Conservation (phyloP, 352 stramenopile genomes). For the Globisporangium acanthophoron region DNA sequence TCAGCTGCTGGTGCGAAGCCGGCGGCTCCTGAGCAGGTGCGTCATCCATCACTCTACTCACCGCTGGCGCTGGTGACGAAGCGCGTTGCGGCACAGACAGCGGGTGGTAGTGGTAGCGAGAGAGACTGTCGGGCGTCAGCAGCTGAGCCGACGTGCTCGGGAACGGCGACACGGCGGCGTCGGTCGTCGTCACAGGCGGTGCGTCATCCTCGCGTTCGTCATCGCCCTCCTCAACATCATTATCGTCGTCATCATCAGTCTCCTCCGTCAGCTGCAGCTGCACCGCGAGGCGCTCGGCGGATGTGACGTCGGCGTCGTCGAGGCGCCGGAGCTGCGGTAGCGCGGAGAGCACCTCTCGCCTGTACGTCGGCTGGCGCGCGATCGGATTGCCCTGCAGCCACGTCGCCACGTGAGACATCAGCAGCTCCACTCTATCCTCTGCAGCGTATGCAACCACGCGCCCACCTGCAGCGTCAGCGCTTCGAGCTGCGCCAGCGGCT, state of each 20-base stretch:
- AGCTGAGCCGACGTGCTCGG: conserved; percentile 3
- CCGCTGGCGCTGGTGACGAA: background rate
- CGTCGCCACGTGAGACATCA: background rate
- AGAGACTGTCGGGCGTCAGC: conserved; percentile 8
- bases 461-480: conserved; percentile 36
- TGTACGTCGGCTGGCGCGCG: conserved; percentile 26
- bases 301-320: conserved; percentile 34
- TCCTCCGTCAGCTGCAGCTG: background rate
- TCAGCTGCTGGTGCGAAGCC: too few species aligned
- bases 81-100: background rate
- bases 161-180: conserved; percentile 9
- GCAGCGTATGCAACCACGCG: background rate
- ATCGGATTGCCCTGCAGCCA: conserved; percentile 52
- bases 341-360: conserved; percentile 46
- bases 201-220: background rate
- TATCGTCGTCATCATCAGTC: background rate
- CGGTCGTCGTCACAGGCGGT: background rate
- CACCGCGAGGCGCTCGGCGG: conserved; percentile 31
- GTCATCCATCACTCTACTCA: background rate
- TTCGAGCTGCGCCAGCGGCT: conserved; percentile 32
- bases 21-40: background rate
- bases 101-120: background rate
- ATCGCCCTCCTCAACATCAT: background rate
- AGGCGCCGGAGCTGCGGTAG: conserved; percentile 48
- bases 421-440: background rate